These are phyloP conservation scores for Malus orientalis DNA, from an alignment of 306 rosid genomes.

Conservation along the genomic window DNA sequence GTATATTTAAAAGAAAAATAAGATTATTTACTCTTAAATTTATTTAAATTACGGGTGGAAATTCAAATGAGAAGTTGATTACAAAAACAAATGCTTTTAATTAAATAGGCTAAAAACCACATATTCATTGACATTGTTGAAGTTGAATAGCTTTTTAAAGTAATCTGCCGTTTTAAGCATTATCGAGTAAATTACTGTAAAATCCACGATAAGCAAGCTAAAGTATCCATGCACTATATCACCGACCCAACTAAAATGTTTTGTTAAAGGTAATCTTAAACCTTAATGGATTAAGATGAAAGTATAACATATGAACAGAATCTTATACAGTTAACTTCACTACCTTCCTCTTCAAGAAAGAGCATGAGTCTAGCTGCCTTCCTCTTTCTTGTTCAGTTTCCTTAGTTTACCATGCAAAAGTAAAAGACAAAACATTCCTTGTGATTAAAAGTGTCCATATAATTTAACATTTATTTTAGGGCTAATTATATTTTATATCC, in stretches of 20 bases:
- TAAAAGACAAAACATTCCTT: background rate
- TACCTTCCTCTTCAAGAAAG: slow-evolving; percentile 24
- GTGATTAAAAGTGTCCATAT: background rate
- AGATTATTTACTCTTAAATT: no score
- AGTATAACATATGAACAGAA: background rate
- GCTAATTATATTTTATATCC: background rate
- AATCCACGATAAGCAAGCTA: no score
- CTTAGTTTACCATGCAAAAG: background rate
- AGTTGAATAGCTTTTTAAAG: background rate
- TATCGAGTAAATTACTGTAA: background rate
- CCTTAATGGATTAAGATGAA: background rate
- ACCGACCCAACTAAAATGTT: background rate
- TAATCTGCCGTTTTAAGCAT: background rate
- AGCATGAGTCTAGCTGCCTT: slow-evolving; percentile 16
- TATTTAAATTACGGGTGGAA: no score
- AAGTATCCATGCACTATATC: background rate
- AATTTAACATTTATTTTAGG: background rate
- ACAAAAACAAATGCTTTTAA: background rate
- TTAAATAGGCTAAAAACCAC: background rate
- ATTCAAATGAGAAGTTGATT: no score
- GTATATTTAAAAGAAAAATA: no score
- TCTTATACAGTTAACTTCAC: background rate
- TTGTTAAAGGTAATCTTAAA: background rate
- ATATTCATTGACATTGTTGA: no score
- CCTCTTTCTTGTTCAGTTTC: background rate